A percentile compares a stretch with the other conserved stretches of the same genome.
phyloP scores from a whole-genome alignment of 31 red algal species.

The Odonthalia washingtoniensis region DNA sequence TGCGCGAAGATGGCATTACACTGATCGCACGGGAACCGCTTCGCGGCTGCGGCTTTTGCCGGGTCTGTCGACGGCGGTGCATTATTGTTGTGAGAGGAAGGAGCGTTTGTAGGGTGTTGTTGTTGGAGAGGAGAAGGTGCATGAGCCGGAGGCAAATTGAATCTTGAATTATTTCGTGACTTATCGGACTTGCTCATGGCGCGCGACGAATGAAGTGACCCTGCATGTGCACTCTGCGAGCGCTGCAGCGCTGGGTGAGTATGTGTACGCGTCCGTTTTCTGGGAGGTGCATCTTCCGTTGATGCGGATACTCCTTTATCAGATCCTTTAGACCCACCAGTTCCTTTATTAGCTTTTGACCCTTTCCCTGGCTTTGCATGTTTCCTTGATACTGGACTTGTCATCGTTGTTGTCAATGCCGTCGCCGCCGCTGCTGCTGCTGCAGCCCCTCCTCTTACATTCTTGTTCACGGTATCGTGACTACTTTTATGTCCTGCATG shows the following conservation, averaged over 20 bases:
- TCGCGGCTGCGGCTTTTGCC: slow-evolving; percentile 23
- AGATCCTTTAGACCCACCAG: slow-evolving; percentile 42
- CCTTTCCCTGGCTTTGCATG: slow-evolving; percentile 33
- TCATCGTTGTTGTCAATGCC: too few relatives aligned
- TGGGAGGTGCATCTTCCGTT: slow-evolving; percentile 73
- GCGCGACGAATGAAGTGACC: slow-evolving; percentile 2
- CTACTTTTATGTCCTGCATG: not conserved
- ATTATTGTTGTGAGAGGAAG: not conserved
- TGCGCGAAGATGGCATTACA: slow-evolving; percentile 73
- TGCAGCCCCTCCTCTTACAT: too few relatives aligned
- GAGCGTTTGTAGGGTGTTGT: too few relatives aligned
- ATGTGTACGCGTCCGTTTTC: slow-evolving; percentile 49
- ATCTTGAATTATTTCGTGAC: not conserved
- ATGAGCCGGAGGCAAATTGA: slow-evolving; percentile 25
- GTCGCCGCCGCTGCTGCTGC: too few relatives aligned
- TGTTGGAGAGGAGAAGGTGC: not conserved
- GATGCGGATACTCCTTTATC: slow-evolving; percentile 66
- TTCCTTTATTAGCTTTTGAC: slow-evolving; percentile 48
- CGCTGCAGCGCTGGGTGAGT: slow-evolving; percentile 31
- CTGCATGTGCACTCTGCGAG: slow-evolving; percentile 70
- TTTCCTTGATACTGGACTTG: not conserved
- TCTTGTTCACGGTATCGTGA: too few relatives aligned
- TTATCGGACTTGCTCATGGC: slow-evolving; percentile 35
- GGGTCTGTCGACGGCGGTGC: slow-evolving; percentile 6
- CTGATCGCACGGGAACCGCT: slow-evolving; percentile 76